These are phyloP conservation scores for Anthracocystis panici-leucophaei DNA, from an alignment of 1,284 basidiomycete genomes.

Conservation along the genomic window DNA sequence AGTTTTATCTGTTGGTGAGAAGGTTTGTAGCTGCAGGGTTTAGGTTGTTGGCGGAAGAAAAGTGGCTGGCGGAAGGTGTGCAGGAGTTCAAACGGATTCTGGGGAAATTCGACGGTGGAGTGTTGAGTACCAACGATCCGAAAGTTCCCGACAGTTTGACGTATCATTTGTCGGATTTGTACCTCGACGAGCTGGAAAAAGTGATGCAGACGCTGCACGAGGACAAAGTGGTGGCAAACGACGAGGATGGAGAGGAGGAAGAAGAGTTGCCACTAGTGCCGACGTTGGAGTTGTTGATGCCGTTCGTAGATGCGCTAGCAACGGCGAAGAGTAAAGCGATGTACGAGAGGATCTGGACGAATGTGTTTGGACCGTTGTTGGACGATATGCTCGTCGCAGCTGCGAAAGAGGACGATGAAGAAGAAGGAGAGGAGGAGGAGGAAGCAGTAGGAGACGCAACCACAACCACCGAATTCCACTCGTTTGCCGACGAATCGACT, in stretches of 20 bases:
- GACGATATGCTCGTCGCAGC: slow-evolving; percentile 47
- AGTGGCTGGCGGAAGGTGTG: slow-evolving; percentile 75
- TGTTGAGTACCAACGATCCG: slow-evolving; percentile 72
- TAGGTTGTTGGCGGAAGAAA: slow-evolving; percentile 78
- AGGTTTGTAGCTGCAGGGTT: slow-evolving; percentile 88
- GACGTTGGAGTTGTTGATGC: slow-evolving; percentile 75
- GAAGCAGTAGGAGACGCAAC: slow-evolving; percentile 36
- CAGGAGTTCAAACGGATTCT: slow-evolving; percentile 25
- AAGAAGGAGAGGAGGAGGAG: slow-evolving; percentile 25
- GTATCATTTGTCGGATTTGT: slow-evolving; percentile 88
- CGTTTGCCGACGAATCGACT: slow-evolving; percentile 32
- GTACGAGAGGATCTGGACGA: slow-evolving; percentile 78
- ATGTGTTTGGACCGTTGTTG: slow-evolving; percentile 77
- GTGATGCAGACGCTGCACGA: slow-evolving; percentile 69
- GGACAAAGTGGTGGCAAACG: slow-evolving; percentile 1
- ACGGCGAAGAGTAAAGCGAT: slow-evolving; percentile 76
- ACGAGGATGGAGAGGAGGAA: slow-evolving; percentile 15
- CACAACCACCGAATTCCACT: slow-evolving; percentile 40
- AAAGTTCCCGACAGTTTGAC: slow-evolving; percentile 78
- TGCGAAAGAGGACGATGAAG: slow-evolving; percentile 15
- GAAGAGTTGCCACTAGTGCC: slow-evolving; percentile 70
- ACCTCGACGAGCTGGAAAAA: slow-evolving; percentile 89
- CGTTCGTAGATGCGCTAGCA: slow-evolving; percentile 80
- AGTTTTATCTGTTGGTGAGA: slow-evolving; percentile 94
- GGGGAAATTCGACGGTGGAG: slow-evolving; percentile 23